Evolutionary conservation across 768 basidiomycete species (phyloP).

Genomic region (Boletus vermiculosoides): DNA sequence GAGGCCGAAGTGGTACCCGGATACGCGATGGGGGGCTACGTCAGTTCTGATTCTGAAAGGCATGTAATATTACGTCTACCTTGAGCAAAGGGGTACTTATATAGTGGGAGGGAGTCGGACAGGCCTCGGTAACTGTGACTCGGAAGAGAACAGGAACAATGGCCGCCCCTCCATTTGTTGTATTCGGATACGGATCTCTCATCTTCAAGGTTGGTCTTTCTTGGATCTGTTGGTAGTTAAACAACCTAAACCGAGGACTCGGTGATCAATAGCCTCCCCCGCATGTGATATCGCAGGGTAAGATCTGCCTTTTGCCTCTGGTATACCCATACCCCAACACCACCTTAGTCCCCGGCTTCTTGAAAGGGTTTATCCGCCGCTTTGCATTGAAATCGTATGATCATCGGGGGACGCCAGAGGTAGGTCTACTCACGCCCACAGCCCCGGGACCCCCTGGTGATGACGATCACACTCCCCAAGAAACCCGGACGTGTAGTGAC

Average conservation of each 20-base stretch:
- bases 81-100: constrained; percentile 1
- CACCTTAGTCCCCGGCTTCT: constrained; percentile 64
- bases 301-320: too few relatives aligned
- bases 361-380: constrained; percentile 86
- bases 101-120: neutral
- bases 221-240: neutral
- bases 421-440: constrained; percentile 40
- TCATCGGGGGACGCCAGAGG: constrained; percentile 87
- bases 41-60: neutral
- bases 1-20: neutral
- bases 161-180: constrained; percentile 48
- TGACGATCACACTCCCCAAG: constrained; percentile 49
- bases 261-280: constrained; percentile 66
- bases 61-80: neutral
- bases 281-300: constrained; percentile 69
- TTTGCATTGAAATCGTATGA: constrained; percentile 92
- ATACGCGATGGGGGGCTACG: neutral
- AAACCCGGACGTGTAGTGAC: constrained; percentile 88
- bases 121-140: neutral
- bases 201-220: constrained; percentile 68
- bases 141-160: constrained; percentile 1
- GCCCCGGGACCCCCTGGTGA: constrained; percentile 85
- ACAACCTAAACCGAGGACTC: neutral
- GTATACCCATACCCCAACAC: neutral
- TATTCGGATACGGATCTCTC: constrained; percentile 90